A percentile compares a stretch with the other conserved stretches of the same genome.
Conservation (phyloP, 1,284 basidiomycete genomes). For the Coriolopsis trogii region DNA sequence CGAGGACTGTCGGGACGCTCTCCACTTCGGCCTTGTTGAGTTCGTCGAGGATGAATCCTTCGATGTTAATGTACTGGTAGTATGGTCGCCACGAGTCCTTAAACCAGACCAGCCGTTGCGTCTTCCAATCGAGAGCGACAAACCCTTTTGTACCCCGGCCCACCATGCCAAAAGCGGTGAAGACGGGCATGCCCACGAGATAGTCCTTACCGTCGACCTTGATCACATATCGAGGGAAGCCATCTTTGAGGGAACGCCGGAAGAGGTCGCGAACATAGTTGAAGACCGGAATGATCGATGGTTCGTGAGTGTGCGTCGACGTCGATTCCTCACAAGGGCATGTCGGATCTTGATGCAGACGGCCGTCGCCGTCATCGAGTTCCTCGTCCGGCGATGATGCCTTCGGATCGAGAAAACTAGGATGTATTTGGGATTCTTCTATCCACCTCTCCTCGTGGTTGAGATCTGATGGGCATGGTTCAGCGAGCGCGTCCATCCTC, state of each 20-base stretch:
- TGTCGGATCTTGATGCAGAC: neutral
- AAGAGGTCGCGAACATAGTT: constrained; percentile 6
- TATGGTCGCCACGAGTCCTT: constrained; percentile 16
- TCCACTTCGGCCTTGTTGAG: neutral
- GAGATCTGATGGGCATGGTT: neutral
- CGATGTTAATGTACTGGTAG: constrained; percentile 4
- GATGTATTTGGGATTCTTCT: neutral
- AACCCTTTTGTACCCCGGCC: constrained; percentile 12
- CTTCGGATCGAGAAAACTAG: neutral
- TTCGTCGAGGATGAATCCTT: constrained; percentile 1
- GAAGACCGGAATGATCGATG: neutral
- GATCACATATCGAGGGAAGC: neutral
- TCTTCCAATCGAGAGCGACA: constrained; percentile 5
- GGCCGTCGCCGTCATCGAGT: neutral
- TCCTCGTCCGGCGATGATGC: neutral
- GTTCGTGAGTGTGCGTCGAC: neutral
- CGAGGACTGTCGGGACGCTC: neutral
- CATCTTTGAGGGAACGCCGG: neutral
- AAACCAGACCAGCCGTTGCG: constrained; percentile 1
- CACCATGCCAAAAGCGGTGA: neutral
- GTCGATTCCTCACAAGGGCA: neutral
- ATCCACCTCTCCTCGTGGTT: neutral
- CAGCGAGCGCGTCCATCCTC: constrained; percentile 2
- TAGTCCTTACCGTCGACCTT: neutral
- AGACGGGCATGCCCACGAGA: constrained; percentile 2